Conservation (phyloP, 2,329 filamentous ascomycete species). For the Hypoxylon sp. region DNA sequence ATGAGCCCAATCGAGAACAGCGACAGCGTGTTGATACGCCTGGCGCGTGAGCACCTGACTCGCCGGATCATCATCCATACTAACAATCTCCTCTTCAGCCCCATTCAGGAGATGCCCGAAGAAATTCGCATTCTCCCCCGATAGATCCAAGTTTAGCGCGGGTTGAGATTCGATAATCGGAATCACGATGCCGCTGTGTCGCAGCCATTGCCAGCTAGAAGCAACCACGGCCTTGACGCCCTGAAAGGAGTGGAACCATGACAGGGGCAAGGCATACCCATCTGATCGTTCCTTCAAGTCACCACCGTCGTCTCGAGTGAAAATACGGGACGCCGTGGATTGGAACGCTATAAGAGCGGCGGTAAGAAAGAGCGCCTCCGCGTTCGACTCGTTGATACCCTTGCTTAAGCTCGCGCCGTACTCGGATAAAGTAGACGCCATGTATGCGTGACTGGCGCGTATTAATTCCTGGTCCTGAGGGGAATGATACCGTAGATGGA, state of each 20-base stretch:
- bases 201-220: slow-evolving; percentile 73
- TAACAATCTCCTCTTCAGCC: slow-evolving; percentile 66
- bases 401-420: slow-evolving; percentile 68
- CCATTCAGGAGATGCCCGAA: slow-evolving; percentile 71
- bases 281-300: slow-evolving; percentile 55
- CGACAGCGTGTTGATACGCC: slow-evolving; percentile 73
- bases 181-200: slow-evolving; percentile 67
- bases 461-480: slow-evolving; percentile 72
- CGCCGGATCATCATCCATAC: slow-evolving; percentile 43
- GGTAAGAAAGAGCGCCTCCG: slow-evolving; percentile 73
- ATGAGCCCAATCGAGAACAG: slow-evolving; percentile 75
- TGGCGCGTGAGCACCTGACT: slow-evolving; percentile 57
- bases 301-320: slow-evolving; percentile 66
- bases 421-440: slow-evolving; percentile 71
- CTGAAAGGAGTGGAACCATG: slow-evolving; percentile 76
- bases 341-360: slow-evolving; percentile 75
- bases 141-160: slow-evolving; percentile 70
- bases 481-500: slow-evolving; percentile 68
- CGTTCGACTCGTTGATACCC: slow-evolving; percentile 70
- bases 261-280: slow-evolving; percentile 69
- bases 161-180: slow-evolving; percentile 74
- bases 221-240: slow-evolving; percentile 75
- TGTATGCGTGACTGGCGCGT: slow-evolving; percentile 73
- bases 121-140: slow-evolving; percentile 66
- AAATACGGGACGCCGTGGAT: slow-evolving; percentile 72